A percentile compares a stretch with the other conserved stretches of the same genome.
Evolutionary conservation across 176 grass and related monocot species (phyloP).

Genomic region (Musa itinerans): DNA sequence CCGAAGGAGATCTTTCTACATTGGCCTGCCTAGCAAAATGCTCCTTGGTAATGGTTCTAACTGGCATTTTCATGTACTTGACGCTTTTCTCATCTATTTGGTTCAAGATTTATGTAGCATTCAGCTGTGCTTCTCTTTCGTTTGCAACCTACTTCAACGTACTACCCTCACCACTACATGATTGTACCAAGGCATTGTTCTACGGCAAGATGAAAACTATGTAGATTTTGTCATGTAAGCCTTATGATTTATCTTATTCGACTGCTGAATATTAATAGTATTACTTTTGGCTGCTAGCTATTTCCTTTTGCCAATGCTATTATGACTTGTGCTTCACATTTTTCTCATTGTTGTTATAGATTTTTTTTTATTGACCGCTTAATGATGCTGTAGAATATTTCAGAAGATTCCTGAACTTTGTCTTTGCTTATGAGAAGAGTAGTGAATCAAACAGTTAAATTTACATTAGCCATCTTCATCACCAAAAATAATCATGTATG

Average conservation of each 20-base stretch:
- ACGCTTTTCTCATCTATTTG: constrained; percentile 51
- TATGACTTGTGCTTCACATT: too few relatives aligned
- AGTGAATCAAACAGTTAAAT: too few relatives aligned
- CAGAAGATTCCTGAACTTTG: too few relatives aligned
- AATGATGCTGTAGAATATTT: too few relatives aligned
- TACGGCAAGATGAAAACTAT: constrained; percentile 33
- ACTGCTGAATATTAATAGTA: background rate
- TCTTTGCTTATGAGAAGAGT: too few relatives aligned
- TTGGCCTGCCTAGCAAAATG: constrained; percentile 41
- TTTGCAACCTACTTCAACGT: constrained; percentile 44
- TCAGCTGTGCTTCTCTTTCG: constrained; percentile 48
- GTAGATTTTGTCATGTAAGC: constrained; percentile 19
- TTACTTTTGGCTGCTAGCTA: background rate
- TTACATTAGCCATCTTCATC: too few relatives aligned
- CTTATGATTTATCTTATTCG: too few relatives aligned
- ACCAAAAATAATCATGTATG: too few relatives aligned
- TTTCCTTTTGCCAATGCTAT: too few relatives aligned
- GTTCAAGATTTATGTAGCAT: constrained; percentile 73
- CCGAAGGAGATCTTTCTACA: constrained; percentile 58
- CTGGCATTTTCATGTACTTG: constrained; percentile 40
- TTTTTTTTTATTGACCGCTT: too few relatives aligned
- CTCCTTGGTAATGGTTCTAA: constrained; percentile 30
- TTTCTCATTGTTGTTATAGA: too few relatives aligned
- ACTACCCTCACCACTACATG: constrained; percentile 40
- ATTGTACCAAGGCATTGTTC: constrained; percentile 2